Evolutionary conservation across 495 filamentous ascomycete genomes (phyloP), one percentile per base, ranked within the genome.

Genomic region (Oidiodendron maius): DNA sequence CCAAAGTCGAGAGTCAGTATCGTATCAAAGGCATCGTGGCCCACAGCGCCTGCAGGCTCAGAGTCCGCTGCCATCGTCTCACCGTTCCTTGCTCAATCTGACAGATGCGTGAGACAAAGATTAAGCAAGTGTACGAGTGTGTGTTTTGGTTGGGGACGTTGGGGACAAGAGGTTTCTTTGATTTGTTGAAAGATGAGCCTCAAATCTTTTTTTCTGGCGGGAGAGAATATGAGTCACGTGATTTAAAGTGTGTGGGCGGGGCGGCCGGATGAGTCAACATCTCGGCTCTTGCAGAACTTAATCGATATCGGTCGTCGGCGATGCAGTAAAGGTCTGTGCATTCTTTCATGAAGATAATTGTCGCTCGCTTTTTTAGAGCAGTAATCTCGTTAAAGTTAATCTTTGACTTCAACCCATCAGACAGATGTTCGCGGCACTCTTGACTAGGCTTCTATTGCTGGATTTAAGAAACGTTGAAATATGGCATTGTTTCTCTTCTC

Each of bases 1-100:
- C 53, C 48, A 52, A 56, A 52, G 26, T 52, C 53, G 21, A 56
- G 36, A 23, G 48, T 52, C 26, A 56, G 52, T n/a, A 55, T 55
- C 3, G 52, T 55, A 38, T 56, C 53, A 38, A 52, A 56, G 34
- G 40, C 18, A 26, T 47, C 42, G 44, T 56, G 48, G n/a, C n/a
- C 35, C 35, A 41, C 63, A 49, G 44, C 25, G 44, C 44, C 44
- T 34, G 30, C 44, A 46, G 41, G 41, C 8, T 44, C 41, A 26
- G 41, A 37, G n/a, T 37, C 35, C 39, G 39, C 44, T 36, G 44
- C 28, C 44, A 46, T 46, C 44, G 44, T 46, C 44, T 46, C 37
- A 35, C 30, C 16, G 24, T 25, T 44, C 41, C 41, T 44, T 44
- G 41, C 9, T 44, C 24, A 25, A 17, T 44, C 41, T 26, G 41